Conservation (phyloP, 2,329 filamentous ascomycete genomes). For the Pezicula neosporulosa region DNA sequence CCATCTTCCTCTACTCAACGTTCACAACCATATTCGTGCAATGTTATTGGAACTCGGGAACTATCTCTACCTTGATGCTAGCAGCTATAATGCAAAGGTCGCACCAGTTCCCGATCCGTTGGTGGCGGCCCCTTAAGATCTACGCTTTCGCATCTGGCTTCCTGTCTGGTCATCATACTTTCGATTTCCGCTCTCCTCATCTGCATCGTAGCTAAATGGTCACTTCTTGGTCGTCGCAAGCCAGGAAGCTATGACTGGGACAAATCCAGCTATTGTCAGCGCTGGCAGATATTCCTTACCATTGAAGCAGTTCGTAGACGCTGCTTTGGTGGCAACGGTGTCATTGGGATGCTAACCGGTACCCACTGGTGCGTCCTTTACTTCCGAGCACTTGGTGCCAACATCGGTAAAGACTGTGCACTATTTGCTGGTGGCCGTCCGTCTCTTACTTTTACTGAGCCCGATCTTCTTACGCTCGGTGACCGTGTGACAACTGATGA, state of each 20-base stretch:
- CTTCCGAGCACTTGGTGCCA: slow-evolving; percentile 50
- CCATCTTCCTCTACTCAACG: slow-evolving; percentile 47
- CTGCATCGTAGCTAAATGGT: slow-evolving; percentile 48
- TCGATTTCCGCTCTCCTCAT: slow-evolving; percentile 39
- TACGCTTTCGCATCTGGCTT: slow-evolving; percentile 36
- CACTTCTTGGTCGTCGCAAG: slow-evolving; percentile 44
- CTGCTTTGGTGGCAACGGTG: slow-evolving; percentile 46
- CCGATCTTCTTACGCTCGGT: slow-evolving; percentile 50
- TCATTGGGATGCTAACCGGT: slow-evolving; percentile 50
- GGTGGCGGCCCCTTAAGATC: slow-evolving; percentile 31
- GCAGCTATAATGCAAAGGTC: slow-evolving; percentile 27
- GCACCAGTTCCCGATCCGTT: slow-evolving; percentile 25
- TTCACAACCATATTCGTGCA: slow-evolving; percentile 41
- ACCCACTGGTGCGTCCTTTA: slow-evolving; percentile 50
- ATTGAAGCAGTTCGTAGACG: slow-evolving; percentile 47
- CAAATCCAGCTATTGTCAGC: slow-evolving; percentile 51
- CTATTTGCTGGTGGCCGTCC: slow-evolving; percentile 51
- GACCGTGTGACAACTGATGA: slow-evolving; percentile 52
- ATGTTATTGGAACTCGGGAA: slow-evolving; percentile 48
- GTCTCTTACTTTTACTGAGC: slow-evolving; percentile 53
- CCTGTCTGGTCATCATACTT: slow-evolving; percentile 38
- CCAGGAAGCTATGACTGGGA: slow-evolving; percentile 57
- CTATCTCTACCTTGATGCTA: slow-evolving; percentile 42
- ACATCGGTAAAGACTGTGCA: slow-evolving; percentile 50
- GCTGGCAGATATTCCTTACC: slow-evolving; percentile 52